Conservation (phyloP, 1,284 basidiomycete genomes). For the Apiotrichum porosum region DNA sequence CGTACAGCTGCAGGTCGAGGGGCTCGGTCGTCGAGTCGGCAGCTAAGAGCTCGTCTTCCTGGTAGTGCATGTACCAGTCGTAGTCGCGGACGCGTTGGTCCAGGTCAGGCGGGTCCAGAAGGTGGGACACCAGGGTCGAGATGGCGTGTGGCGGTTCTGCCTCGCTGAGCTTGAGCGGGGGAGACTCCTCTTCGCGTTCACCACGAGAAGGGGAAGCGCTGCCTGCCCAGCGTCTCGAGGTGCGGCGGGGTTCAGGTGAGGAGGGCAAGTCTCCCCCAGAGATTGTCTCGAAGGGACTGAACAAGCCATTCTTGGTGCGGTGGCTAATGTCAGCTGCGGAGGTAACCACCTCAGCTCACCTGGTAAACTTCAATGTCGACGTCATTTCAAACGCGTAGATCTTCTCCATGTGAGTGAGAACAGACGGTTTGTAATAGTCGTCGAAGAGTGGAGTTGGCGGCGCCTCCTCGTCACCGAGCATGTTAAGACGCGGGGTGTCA, state of each 20-base stretch:
- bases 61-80: slow-evolving; percentile 58
- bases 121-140: slow-evolving; percentile 58
- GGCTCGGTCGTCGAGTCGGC: slow-evolving; percentile 43
- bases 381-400: slow-evolving; percentile 51
- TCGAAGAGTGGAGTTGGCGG: slow-evolving; percentile 66
- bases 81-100: slow-evolving; percentile 63
- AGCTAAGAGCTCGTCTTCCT: slow-evolving; percentile 41
- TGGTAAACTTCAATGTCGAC: slow-evolving; percentile 20
- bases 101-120: slow-evolving; percentile 58
- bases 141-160: slow-evolving; percentile 30
- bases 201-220: neutral
- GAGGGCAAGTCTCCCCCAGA: neutral
- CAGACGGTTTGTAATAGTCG: slow-evolving; percentile 81
- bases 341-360: slow-evolving; percentile 27
- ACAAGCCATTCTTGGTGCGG: slow-evolving; percentile 30
- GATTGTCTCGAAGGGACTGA: slow-evolving; percentile 39
- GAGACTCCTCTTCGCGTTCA: neutral
- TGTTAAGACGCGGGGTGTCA: slow-evolving; percentile 51
- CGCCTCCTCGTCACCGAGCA: slow-evolving; percentile 20
- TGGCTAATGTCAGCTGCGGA: slow-evolving; percentile 19
- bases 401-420: slow-evolving; percentile 55
- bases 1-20: slow-evolving; percentile 49
- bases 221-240: slow-evolving; percentile 34
- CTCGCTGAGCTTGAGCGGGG: neutral
- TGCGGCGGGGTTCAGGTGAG: slow-evolving; percentile 19